phyloP scores from a whole-genome alignment of 2,329 filamentous ascomycete species.

The Colletotrichum lentis region DNA sequence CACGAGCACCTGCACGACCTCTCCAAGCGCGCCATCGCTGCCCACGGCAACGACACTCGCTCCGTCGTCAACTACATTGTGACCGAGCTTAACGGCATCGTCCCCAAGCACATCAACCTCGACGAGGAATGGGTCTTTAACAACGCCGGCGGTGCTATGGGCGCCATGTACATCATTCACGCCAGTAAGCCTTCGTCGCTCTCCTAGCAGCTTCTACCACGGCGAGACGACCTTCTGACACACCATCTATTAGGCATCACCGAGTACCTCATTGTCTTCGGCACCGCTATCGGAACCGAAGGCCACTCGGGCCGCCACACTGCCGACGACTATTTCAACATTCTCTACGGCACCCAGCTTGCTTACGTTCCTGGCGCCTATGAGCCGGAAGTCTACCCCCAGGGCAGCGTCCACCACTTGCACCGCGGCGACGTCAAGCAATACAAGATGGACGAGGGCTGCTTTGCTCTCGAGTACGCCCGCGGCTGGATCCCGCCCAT shows the following conservation, averaged over 20 bases:
- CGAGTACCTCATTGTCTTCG: slow-evolving; percentile 91
- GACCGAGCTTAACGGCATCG: slow-evolving; percentile 66
- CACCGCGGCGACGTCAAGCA: slow-evolving; percentile 77
- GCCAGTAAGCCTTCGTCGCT: slow-evolving; percentile 66
- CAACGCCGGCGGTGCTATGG: slow-evolving; percentile 91
- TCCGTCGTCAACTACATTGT: slow-evolving; percentile 76
- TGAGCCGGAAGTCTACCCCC: slow-evolving; percentile 73
- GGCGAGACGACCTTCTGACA: slow-evolving; percentile 9
- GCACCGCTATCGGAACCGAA: slow-evolving; percentile 83
- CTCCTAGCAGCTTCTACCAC: too few species aligned
- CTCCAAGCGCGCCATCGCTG: slow-evolving; percentile 68
- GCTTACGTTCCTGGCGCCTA: slow-evolving; percentile 76
- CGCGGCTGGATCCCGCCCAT: slow-evolving; percentile 92
- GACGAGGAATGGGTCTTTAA: slow-evolving; percentile 90
- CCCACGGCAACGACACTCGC: slow-evolving; percentile 78
- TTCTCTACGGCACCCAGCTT: slow-evolving; percentile 79
- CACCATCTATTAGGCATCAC: slow-evolving; percentile 67
- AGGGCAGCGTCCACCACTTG: slow-evolving; percentile 77
- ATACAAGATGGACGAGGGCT: slow-evolving; percentile 79
- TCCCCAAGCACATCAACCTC: slow-evolving; percentile 67
- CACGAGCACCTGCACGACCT: slow-evolving; percentile 73
- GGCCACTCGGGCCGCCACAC: slow-evolving; percentile 89
- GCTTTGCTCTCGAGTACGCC: slow-evolving; percentile 85
- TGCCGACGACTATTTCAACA: slow-evolving; percentile 94
- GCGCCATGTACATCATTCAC: slow-evolving; percentile 89